A percentile compares a stretch with the other conserved stretches of the same genome.
phyloP scores from a whole-genome alignment of 2,329 filamentous ascomycete species.

The Aspergillus calidoustus region DNA sequence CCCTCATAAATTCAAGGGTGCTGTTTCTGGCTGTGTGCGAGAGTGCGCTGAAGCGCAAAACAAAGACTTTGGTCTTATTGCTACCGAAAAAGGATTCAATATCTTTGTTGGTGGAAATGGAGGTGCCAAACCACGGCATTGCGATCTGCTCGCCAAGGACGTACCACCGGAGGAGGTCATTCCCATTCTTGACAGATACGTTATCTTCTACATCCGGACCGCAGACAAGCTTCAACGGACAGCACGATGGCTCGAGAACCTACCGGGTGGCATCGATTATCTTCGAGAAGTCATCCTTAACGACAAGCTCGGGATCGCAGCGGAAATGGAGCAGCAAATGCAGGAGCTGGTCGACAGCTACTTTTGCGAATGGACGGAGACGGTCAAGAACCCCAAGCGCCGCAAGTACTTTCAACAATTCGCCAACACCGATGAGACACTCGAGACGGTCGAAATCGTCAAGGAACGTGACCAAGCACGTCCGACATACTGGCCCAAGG shows the following conservation, averaged over 20 bases:
- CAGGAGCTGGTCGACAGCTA: constrained; percentile 78
- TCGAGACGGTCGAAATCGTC: constrained; percentile 71
- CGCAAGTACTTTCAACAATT: constrained; percentile 79
- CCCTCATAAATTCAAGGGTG: constrained; percentile 90
- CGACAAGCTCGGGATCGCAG: constrained; percentile 84
- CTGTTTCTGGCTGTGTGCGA: constrained; percentile 86
- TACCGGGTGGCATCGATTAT: constrained; percentile 83
- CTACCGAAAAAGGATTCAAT: constrained; percentile 91
- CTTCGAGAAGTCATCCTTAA: constrained; percentile 81
- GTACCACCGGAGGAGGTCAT: constrained; percentile 82
- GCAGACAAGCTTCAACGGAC: constrained; percentile 89
- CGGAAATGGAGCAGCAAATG: constrained; percentile 86
- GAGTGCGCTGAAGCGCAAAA: constrained; percentile 92
- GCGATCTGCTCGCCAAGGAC: constrained; percentile 83
- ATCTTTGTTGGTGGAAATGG: constrained; percentile 90
- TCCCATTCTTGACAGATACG: constrained; percentile 82
- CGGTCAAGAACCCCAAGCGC: constrained; percentile 70
- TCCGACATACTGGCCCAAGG: constrained; percentile 77
- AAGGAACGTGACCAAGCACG: constrained; percentile 73
- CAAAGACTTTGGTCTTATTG: constrained; percentile 92
- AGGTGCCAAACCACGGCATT: constrained; percentile 80
- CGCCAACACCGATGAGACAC: constrained; percentile 75
- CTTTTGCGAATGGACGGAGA: constrained; percentile 92
- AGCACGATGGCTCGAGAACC: constrained; percentile 81
- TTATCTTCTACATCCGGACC: constrained; percentile 93